A percentile compares a stretch with the other conserved stretches of the same genome.
Conservation (phyloP, 228 moss, liverwort and hornwort species). For the Sphagnum magellanicum region DNA sequence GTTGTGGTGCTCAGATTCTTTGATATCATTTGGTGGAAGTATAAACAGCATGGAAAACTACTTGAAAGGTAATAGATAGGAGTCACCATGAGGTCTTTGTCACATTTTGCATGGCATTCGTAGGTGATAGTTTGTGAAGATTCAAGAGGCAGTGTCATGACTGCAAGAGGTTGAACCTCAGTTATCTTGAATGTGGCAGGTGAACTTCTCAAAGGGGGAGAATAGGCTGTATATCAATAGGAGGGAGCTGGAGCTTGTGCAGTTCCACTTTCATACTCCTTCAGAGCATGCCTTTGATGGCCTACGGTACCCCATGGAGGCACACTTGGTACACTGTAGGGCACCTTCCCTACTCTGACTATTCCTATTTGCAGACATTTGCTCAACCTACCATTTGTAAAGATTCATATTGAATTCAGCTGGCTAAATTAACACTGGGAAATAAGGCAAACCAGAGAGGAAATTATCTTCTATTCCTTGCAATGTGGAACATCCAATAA, state of each 20-base stretch:
- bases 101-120: background rate
- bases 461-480: background rate
- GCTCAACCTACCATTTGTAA: background rate
- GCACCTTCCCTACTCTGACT: slow-evolving; percentile 2
- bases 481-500: background rate
- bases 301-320: slow-evolving; percentile 64
- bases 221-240: slow-evolving; percentile 49
- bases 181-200: slow-evolving; percentile 21
- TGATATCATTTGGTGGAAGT: too few species aligned
- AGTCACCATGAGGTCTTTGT: background rate
- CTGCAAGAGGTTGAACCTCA: too few species aligned
- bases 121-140: too few species aligned
- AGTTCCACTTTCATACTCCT: slow-evolving; percentile 83
- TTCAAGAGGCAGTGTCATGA: too few species aligned
- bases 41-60: too few species aligned
- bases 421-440: background rate
- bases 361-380: background rate
- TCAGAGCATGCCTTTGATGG: slow-evolving; percentile 87
- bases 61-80: too few species aligned
- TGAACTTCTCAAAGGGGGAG: slow-evolving; percentile 40
- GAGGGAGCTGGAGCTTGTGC: slow-evolving; percentile 50
- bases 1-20: too few species aligned
- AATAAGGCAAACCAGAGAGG: background rate
- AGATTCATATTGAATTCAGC: background rate
- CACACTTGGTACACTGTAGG: slow-evolving; percentile 78